Evolutionary conservation across 306 rosid genomes (phyloP), one percentile per base, ranked within the genome.

Genomic region (Dalbergia cultrata): DNA sequence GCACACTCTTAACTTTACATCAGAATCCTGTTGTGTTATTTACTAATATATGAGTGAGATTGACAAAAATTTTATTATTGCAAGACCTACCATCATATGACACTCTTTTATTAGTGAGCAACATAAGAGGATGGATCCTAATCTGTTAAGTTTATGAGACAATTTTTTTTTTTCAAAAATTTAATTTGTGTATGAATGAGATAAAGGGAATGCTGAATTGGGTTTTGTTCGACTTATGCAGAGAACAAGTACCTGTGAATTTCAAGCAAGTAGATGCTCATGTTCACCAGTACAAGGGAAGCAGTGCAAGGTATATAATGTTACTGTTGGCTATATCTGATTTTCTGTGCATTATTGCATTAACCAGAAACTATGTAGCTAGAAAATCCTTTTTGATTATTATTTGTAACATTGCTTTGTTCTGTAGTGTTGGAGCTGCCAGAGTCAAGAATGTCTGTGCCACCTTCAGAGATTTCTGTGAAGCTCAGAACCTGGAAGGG

Each of bases 211-310:
- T 71, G 33, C 14, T 74, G 31, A 69, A 80, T 8, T 61, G 58
- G 11, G 11, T 43, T 79, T 13, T 57, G 62, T 50, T 76, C 53
- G 72, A 31, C 35, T 83, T 79, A 31, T 72, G 79, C 57, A 94
- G 94, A 59, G 93, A 88, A 13, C 86, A 83, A 73, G 72, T 69
- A n/a, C 85, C 77, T 8, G 94, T 90, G 57, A 88, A 90, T 83
- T 94, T 88, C 87, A 87, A 86, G 63, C 93, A 89, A 85, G 81
- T 94, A 21, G 91, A 90, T 92, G 88, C 93, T 76, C 78, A 84
- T 83, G 97, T 88, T 11, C 97, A 90, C 86, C 97, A 90, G 61
- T 86, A 88, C 73, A 93, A 91, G 87, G 95, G 93, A 53, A 91
- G 93, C 82, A 88, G 97, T 77, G 94, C 92, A 62, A 91, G 97